Evolutionary conservation across 257 asterid genomes (phyloP).

Genomic region (Solanum medicagineum): DNA sequence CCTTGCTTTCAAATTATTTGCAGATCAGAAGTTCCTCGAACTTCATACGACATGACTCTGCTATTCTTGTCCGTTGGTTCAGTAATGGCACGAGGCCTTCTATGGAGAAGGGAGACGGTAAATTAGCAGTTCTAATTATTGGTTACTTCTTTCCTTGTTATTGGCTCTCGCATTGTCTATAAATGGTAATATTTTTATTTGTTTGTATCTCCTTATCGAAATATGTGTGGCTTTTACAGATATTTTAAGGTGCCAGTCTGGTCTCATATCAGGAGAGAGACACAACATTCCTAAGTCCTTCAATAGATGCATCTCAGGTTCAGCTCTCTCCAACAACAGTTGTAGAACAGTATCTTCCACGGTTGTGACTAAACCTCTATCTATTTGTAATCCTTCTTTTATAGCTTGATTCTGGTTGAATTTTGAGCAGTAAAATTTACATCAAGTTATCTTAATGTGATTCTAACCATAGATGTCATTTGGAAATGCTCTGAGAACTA

Average conservation of each 20-base stretch:
- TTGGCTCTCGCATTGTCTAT: not conserved
- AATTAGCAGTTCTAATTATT: constrained; percentile 1
- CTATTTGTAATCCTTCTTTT: not conserved
- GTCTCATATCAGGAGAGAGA: constrained; percentile 17
- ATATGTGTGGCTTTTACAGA: constrained; percentile 18
- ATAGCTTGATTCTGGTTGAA: not conserved
- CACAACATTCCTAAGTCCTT: constrained; percentile 21
- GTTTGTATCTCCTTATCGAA: not conserved
- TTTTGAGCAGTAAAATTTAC: not conserved
- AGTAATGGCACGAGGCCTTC: constrained; percentile 35
- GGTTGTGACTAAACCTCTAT: constrained; percentile 13
- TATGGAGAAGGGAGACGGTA: constrained; percentile 44
- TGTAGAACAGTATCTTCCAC: constrained; percentile 20
- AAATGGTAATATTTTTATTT: not conserved
- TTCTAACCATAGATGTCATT: constrained; percentile 29
- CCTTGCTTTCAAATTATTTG: not conserved
- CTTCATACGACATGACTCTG: constrained; percentile 36
- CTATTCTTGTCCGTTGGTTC: constrained; percentile 33
- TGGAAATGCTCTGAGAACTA: constrained; percentile 31
- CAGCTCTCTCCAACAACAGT: constrained; percentile 13
- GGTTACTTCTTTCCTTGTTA: not conserved
- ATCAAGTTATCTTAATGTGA: not conserved
- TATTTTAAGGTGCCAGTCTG: constrained; percentile 21
- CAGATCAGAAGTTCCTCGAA: constrained; percentile 53
- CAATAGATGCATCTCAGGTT: constrained; percentile 5